phyloP scores from a whole-genome alignment of 2,329 filamentous ascomycete genomes.

The Lecanicillium sp. region DNA sequence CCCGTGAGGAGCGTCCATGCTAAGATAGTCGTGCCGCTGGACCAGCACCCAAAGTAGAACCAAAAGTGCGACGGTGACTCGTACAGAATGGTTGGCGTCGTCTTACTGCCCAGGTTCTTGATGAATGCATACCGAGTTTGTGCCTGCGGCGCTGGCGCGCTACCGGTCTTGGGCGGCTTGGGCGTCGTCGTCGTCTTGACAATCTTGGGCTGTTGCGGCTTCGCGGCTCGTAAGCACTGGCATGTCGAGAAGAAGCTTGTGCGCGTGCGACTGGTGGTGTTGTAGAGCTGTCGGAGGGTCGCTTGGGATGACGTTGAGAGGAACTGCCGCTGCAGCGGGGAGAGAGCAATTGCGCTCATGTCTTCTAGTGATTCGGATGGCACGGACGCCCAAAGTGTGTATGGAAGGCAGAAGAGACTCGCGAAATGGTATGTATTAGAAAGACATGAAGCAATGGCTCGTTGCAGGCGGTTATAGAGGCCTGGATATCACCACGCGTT shows the following conservation, averaged over 20 bases:
- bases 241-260: too few relatives aligned
- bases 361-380: too few relatives aligned
- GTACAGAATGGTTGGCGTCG: constrained; percentile 54
- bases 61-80: constrained; percentile 55
- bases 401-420: too few relatives aligned
- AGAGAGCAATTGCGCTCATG: too few relatives aligned
- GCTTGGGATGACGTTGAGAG: constrained; percentile 4
- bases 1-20: constrained; percentile 27
- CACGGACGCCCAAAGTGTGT: too few relatives aligned
- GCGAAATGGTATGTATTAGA: too few relatives aligned
- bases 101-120: constrained; percentile 47
- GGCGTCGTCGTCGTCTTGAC: neutral
- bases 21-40: constrained; percentile 37
- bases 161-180: constrained; percentile 9
- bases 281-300: neutral
- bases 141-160: constrained; percentile 11
- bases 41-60: constrained; percentile 54
- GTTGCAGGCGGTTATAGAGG: too few relatives aligned
- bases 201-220: too few relatives aligned
- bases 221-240: too few relatives aligned
- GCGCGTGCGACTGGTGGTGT: neutral
- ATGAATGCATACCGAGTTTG: constrained; percentile 37
- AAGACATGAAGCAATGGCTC: too few relatives aligned
- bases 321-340: constrained; percentile 2
- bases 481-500: too few relatives aligned